phyloP scores from a whole-genome alignment of 192 early-diverging fungal genomes.

The Linnemannia hyalina region DNA sequence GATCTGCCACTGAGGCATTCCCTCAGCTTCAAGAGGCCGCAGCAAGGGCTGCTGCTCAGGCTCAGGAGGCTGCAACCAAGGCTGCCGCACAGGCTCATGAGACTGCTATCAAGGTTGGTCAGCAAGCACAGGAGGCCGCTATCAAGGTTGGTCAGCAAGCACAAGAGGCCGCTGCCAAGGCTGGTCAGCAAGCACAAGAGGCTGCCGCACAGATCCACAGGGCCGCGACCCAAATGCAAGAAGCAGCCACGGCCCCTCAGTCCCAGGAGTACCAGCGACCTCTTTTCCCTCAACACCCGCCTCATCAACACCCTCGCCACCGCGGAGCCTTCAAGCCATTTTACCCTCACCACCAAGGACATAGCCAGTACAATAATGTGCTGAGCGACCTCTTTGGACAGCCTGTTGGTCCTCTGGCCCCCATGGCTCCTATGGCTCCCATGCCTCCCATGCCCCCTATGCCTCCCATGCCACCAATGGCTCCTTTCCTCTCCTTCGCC shows the following conservation, averaged over 20 bases:
- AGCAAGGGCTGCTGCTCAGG: constrained; percentile 3
- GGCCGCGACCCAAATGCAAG: not conserved
- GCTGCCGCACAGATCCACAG: not conserved
- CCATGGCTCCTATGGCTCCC: not conserved
- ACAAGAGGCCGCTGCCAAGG: constrained; percentile 5
- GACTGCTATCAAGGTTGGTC: not conserved
- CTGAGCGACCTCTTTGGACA: not conserved
- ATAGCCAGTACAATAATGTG: not conserved
- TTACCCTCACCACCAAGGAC: not conserved
- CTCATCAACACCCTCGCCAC: not conserved
- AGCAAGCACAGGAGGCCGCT: not conserved
- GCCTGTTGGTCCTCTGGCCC: not conserved
- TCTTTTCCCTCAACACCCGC: constrained; percentile 9
- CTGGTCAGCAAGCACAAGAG: not conserved
- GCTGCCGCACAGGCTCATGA: constrained; percentile 12
- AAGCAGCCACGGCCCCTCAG: not conserved
- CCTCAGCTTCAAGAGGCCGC: constrained; percentile 25
- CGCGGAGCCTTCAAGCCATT: not conserved
- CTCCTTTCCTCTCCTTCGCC: not conserved
- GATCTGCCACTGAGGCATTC: constrained; percentile 24
- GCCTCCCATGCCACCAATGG: constrained; percentile 26
- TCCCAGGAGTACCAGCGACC: not conserved
- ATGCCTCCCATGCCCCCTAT: constrained; percentile 41
- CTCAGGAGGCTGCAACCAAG: not conserved
- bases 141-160: not conserved